Percentiles rank a stretch among this genome's conserved stretches.
Evolutionary conservation across 2,329 filamentous ascomycete species (phyloP).

Genomic region (Chaetomium sp.): DNA sequence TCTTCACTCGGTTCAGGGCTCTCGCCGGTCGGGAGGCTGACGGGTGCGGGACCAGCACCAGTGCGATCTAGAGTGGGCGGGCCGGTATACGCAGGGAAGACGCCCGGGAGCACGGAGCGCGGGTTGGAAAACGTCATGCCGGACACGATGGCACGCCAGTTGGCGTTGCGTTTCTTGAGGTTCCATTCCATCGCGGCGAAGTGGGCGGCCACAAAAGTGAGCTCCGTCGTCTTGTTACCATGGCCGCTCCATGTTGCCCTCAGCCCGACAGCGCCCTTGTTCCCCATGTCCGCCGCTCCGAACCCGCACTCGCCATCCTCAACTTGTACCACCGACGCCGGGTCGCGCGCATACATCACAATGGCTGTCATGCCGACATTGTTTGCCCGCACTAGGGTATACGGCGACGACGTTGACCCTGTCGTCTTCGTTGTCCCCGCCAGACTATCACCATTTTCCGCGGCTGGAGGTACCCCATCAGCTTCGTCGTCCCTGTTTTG

Average conservation of each 20-base stretch:
- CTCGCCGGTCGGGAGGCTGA: conserved; percentile 7
- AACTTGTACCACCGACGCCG: conserved; percentile 55
- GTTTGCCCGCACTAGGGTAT: conserved; percentile 62
- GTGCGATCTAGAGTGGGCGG: conserved; percentile 14
- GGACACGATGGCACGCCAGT: conserved; percentile 81
- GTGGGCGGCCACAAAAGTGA: conserved; percentile 86
- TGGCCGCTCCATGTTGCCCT: conserved; percentile 54
- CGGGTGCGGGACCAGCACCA: conserved; percentile 14
- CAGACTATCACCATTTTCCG: conserved; percentile 19
- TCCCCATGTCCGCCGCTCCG: conserved; percentile 82
- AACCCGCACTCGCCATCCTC: conserved; percentile 78
- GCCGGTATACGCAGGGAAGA: conserved; percentile 12
- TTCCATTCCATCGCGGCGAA: conserved; percentile 82
- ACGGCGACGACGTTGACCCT: conserved; percentile 36
- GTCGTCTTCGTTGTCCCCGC: background rate
- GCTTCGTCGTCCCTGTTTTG: too few species aligned
- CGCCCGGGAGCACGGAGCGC: conserved; percentile 32
- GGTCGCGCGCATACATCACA: conserved; percentile 71
- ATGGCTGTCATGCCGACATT: conserved; percentile 88
- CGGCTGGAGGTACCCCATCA: background rate
- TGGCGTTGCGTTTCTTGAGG: conserved; percentile 67
- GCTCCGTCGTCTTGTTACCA: conserved; percentile 44
- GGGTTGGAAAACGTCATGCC: conserved; percentile 67
- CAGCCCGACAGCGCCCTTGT: conserved; percentile 86
- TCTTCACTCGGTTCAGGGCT: conserved; percentile 18